Base-by-base conservation (phyloP, 2,329 filamentous ascomycete species). In the Canariomyces notabilis region DNA sequence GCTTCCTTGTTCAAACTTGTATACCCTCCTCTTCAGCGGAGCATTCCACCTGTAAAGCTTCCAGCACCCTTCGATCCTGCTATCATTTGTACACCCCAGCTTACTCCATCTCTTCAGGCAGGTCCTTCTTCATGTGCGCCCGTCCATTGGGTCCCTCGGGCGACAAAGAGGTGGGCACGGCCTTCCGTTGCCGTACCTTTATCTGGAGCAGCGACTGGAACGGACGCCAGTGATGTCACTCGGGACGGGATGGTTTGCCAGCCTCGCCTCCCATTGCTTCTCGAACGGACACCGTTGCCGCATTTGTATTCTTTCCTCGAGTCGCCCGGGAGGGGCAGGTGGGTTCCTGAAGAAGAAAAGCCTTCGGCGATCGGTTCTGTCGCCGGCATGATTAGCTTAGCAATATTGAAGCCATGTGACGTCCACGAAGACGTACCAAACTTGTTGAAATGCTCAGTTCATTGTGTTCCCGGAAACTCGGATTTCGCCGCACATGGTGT, bases 181-280 rank as follows among this genome's bases (percentile, higher is more conserved):
- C 93, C 61, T 96, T 90, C 88, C 80, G 88, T 35, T 97, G 91
- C 64, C 73, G 77, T 2, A 95, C 89, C 0, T 96, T 96, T 58
- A 89, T 83, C 23, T 82, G 78, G 81, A 79, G 75, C 51, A 79
- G 76, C 43, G 77, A 80, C 52, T 80, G 77, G 77, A 75, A 64
- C 18, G 60, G 60, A 8, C 45, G 50, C 19, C 47, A 53, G 32
- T 45, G 37, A 49, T 37, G 14, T 31, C 19, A 11, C n/a, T 16
- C 4, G 22, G 33, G 12, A 6, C 12, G 32, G 16, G 31, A 5
- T 15, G 33, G 20, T 1, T 18, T 19, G 34, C 6, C 5, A 18
- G 14, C 3, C n/a, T n/a, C n/a, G n/a, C n/a, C n/a, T n/a, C n/a
- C n/a, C 11, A 18, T 26, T 12, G 22, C 15, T 22, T 34, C 9